Percentiles rank a stretch among this genome's conserved stretches.
These are phyloP conservation scores for Fremontodendron californicum DNA, from an alignment of 345 rosid species.

Conservation along the genomic window DNA sequence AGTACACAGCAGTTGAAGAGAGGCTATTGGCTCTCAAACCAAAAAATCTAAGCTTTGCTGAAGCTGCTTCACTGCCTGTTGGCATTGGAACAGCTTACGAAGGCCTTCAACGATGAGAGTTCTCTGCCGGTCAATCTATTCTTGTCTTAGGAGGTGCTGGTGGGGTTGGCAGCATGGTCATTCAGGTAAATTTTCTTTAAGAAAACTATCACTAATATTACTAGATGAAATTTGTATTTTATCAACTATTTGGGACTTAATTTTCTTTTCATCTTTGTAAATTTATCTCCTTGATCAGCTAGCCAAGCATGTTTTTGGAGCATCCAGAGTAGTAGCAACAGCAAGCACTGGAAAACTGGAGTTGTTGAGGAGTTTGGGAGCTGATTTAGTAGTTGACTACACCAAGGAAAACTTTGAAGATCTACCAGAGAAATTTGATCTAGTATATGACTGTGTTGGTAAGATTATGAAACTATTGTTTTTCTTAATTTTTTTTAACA, in stretches of 20 bases:
- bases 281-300: conserved; percentile 47
- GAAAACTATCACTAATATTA: no score
- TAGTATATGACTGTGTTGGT: conserved; percentile 82
- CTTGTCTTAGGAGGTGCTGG: conserved; percentile 87
- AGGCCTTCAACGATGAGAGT: conserved; percentile 68
- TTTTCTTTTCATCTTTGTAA: no score
- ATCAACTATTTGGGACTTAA: no score
- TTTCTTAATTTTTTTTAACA: no score
- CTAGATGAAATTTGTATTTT: no score
- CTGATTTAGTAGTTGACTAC: conserved; percentile 83
- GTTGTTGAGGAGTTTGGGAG: conserved; percentile 65
- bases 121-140: conserved; percentile 70
- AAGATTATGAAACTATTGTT: no score
- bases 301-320: conserved; percentile 86
- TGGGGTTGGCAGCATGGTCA: conserved; percentile 88
- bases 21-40: conserved; percentile 76
- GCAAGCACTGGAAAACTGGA: conserved; percentile 72
- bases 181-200: conserved; percentile 58
- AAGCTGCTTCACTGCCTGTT: conserved; percentile 78
- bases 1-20: conserved; percentile 81
- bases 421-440: conserved; percentile 72
- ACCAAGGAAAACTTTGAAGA: conserved; percentile 83
- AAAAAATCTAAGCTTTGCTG: conserved; percentile 62
- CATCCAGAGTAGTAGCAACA: conserved; percentile 79
- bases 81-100: conserved; percentile 80